Conservation (phyloP, 2,329 filamentous ascomycete genomes). For the Balansia obtecta region DNA sequence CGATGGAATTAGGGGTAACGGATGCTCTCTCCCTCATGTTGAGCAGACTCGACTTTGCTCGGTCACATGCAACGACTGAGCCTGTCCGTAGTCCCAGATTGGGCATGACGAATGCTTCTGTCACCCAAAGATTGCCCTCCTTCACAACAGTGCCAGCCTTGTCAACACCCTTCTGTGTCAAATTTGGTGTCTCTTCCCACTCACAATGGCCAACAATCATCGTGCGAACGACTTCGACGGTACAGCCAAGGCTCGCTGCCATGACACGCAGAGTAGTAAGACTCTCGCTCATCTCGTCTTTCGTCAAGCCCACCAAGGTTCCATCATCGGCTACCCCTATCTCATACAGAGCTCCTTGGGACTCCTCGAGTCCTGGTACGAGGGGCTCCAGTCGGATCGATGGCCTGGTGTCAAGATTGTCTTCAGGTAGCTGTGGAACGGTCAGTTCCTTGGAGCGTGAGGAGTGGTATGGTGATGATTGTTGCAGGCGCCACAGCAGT, state of each 20-base stretch:
- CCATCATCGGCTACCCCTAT: conserved; percentile 95
- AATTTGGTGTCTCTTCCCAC: conserved; percentile 39
- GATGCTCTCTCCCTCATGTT: not conserved
- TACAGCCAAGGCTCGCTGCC: conserved; percentile 84
- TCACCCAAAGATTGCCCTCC: conserved; percentile 62
- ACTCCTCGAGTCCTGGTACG: conserved; percentile 78
- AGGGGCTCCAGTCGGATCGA: conserved; percentile 42
- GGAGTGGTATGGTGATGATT: conserved; percentile 84
- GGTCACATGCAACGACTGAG: not conserved
- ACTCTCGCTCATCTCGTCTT: conserved; percentile 88
- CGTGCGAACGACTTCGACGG: conserved; percentile 67
- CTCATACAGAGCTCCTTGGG: conserved; percentile 85
- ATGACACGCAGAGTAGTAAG: conserved; percentile 74
- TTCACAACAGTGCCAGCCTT: conserved; percentile 13
- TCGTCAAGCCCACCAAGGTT: conserved; percentile 72
- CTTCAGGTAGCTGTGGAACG: conserved; percentile 62
- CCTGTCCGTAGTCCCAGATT: conserved; percentile 34
- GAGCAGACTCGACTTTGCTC: not conserved
- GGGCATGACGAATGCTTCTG: conserved; percentile 79
- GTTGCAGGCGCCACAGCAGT: conserved; percentile 85
- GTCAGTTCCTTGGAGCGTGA: conserved; percentile 64
- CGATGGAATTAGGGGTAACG: conserved; percentile 6
- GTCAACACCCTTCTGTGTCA: conserved; percentile 16
- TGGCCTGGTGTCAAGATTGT: conserved; percentile 32
- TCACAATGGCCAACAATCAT: conserved; percentile 80